Evolutionary conservation across 768 basidiomycete genomes (phyloP).

Genomic region (Trametes sanguinea): DNA sequence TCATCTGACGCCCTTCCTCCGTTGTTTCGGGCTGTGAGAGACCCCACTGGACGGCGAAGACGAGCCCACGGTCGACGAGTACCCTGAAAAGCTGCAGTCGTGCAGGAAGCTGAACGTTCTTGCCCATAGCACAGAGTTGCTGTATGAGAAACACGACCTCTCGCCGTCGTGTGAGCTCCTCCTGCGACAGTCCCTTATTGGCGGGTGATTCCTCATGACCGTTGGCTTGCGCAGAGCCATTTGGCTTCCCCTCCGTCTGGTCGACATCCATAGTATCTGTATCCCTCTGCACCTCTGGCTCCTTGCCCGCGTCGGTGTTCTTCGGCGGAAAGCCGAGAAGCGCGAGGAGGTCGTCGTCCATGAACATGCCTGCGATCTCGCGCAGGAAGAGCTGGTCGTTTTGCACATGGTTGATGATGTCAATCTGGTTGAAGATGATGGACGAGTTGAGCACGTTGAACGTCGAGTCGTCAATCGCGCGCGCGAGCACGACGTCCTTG

Average conservation of each 20-base stretch:
- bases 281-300: slow-evolving; percentile 31
- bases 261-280: slow-evolving; percentile 34
- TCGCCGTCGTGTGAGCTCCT: slow-evolving; percentile 57
- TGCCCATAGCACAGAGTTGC: slow-evolving; percentile 93
- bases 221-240: slow-evolving; percentile 54
- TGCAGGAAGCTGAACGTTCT: slow-evolving; percentile 89
- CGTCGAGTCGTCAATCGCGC: slow-evolving; percentile 92
- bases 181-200: slow-evolving; percentile 19
- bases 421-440: slow-evolving; percentile 98
- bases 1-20: slow-evolving; percentile 51
- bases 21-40: slow-evolving; percentile 68
- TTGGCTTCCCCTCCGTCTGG: slow-evolving; percentile 39
- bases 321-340: slow-evolving; percentile 21
- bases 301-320: slow-evolving; percentile 24
- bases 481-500: slow-evolving; percentile 96
- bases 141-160: slow-evolving; percentile 89
- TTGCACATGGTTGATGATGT: slow-evolving; percentile 91
- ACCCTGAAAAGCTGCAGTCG: slow-evolving; percentile 85
- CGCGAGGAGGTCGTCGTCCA: slow-evolving; percentile 60
- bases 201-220: slow-evolving; percentile 23
- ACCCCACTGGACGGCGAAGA: slow-evolving; percentile 94
- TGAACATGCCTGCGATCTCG: slow-evolving; percentile 76
- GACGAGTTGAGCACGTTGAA: slow-evolving; percentile 97
- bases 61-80: slow-evolving; percentile 83
- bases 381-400: slow-evolving; percentile 72